Conservation (phyloP, 2,329 filamentous ascomycete species). For the Pseudogymnoascus sp. region DNA sequence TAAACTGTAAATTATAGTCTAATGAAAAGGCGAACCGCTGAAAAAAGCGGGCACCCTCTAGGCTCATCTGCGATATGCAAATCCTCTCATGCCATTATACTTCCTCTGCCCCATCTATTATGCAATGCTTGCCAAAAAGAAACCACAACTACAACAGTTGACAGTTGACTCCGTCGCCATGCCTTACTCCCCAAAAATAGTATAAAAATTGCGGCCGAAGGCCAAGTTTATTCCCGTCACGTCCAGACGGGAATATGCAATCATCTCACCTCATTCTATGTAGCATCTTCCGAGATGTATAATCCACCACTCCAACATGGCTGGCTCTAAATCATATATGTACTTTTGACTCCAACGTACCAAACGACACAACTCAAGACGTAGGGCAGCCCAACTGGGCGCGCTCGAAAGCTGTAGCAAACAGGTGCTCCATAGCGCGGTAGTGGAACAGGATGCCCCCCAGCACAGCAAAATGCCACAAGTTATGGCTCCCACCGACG, state of each 20-base stretch:
- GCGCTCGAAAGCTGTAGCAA: constrained; percentile 64
- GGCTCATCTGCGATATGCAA: not conserved
- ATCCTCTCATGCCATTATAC: constrained; percentile 1
- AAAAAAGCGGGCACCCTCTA: not conserved
- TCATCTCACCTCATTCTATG: not conserved
- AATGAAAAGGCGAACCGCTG: not conserved
- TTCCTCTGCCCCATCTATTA: not conserved
- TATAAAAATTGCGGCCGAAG: not conserved
- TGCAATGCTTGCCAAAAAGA: constrained; percentile 4
- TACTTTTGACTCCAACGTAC: not conserved
- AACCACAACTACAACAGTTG: not conserved
- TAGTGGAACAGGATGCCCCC: constrained; percentile 98
- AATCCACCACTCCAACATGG: not conserved
- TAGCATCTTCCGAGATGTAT: not conserved
- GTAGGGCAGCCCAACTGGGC: constrained; percentile 34
- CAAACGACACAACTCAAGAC: not conserved
- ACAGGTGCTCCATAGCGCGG: constrained; percentile 90
- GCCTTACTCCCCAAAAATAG: not conserved
- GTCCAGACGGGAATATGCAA: constrained; percentile 1
- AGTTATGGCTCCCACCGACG: constrained; percentile 87
- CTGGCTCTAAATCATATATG: constrained; percentile 3
- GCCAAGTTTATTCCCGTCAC: not conserved
- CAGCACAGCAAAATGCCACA: constrained; percentile 93
- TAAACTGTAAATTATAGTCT: not conserved
- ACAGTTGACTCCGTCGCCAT: constrained; percentile 3